phyloP scores from a whole-genome alignment of 169 alveolate genomes.

The Condylostoma magnum region DNA sequence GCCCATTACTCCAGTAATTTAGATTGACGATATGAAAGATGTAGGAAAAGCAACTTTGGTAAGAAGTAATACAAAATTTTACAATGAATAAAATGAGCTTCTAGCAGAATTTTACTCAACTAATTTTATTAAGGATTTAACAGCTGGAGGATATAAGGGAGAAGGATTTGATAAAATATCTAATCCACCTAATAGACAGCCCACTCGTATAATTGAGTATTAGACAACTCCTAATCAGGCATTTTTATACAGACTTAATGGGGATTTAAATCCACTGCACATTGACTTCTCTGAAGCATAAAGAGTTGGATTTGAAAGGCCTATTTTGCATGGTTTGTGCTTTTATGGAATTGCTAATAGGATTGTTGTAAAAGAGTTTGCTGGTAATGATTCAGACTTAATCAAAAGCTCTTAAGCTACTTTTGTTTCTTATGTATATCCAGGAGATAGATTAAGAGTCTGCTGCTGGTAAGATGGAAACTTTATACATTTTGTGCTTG shows the following conservation, averaged over 20 bases:
- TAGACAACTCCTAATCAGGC: slow-evolving; percentile 55
- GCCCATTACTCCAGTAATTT: too few species aligned
- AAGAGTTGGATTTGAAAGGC: slow-evolving; percentile 63
- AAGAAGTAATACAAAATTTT: background rate
- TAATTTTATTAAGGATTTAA: background rate
- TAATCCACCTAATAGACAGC: slow-evolving; percentile 30
- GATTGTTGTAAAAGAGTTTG: slow-evolving; percentile 41
- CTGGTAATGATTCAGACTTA: slow-evolving; percentile 34
- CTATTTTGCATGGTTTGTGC: slow-evolving; percentile 74
- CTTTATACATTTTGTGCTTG: too few species aligned
- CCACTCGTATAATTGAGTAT: slow-evolving; percentile 37
- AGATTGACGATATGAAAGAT: background rate
- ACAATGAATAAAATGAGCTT: background rate
- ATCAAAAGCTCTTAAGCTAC: slow-evolving; percentile 36
- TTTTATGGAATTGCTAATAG: slow-evolving; percentile 62
- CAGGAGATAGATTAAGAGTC: slow-evolving; percentile 59
- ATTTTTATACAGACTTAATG: slow-evolving; percentile 56
- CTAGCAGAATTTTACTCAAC: background rate
- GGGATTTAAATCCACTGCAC: slow-evolving; percentile 72
- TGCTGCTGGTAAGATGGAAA: slow-evolving; percentile 60
- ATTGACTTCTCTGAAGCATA: slow-evolving; percentile 56
- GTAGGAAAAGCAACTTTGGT: background rate
- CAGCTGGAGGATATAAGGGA: background rate
- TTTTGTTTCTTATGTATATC: slow-evolving; percentile 64
- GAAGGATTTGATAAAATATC: background rate